Evolutionary conservation across 2,329 filamentous ascomycete species (phyloP).

Genomic region (Berkeleyomyces rouxiae): DNA sequence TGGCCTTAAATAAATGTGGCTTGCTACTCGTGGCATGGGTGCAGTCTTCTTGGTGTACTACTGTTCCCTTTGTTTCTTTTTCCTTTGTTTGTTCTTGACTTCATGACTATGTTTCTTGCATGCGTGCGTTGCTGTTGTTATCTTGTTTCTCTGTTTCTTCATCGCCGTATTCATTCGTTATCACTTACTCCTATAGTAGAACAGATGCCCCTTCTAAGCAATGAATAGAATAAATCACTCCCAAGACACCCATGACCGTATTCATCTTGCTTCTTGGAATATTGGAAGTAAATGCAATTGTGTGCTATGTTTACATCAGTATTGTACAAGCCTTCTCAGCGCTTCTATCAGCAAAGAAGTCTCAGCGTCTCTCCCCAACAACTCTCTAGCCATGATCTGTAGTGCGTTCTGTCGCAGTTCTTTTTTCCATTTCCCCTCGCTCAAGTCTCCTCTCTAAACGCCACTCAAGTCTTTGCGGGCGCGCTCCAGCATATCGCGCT

Average conservation of each 20-base stretch:
- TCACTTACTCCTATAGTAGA: background rate
- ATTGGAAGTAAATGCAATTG: background rate
- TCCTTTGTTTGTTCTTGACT: background rate
- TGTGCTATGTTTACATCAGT: background rate
- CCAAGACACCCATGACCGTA: background rate
- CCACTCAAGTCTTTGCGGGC: constrained; percentile 9
- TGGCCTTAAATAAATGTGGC: constrained; percentile 52
- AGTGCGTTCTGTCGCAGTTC: constrained; percentile 37
- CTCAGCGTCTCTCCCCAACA: background rate
- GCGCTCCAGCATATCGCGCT: constrained; percentile 11
- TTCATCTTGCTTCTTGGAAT: background rate
- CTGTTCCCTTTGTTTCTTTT: background rate
- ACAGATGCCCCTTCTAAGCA: background rate
- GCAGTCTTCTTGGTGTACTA: too few relatives aligned
- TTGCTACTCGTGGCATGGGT: background rate
- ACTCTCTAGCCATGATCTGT: constrained; percentile 40
- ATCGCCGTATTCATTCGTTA: background rate
- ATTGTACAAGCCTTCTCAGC: background rate
- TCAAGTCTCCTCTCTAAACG: constrained; percentile 37
- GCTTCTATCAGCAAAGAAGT: background rate
- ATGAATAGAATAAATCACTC: background rate
- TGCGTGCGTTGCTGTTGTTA: background rate
- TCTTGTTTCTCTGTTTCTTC: background rate
- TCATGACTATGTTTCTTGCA: background rate
- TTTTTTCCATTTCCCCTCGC: constrained; percentile 30